Evolutionary conservation across 2,329 filamentous ascomycete species (phyloP), one percentile per base, ranked within the genome.

Genomic region (Gliomastix tumulicola): DNA sequence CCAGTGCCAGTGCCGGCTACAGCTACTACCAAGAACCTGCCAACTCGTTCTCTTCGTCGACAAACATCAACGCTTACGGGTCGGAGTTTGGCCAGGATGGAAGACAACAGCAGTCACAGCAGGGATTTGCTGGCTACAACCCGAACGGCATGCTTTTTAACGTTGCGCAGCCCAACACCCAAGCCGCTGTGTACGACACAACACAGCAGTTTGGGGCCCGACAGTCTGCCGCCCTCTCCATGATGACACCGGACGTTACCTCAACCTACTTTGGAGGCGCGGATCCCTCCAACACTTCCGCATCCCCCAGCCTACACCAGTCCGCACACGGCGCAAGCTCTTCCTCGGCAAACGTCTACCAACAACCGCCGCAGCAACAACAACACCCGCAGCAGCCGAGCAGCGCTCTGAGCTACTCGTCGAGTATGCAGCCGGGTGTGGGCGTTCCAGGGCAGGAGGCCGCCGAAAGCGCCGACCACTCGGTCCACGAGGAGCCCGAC

Each of bases 161-260:
- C 64, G 82, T 89, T 51, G 68, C 73, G 54, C 79, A 81, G 56
- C 67, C 78, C 51, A 68, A 66, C 43, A 64, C 70, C 45, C 75
- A 77, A 62, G 68, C 66, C 63, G 59, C 76, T 66, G 69, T 82
- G 63, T 94, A 94, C 66, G 84, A 90, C 60, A 67, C 78, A 54
- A 67, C 78, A 54, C 77, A 81, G 56, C 82, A 82, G 55, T 94
- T 88, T 66, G 74, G 81, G 53, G 68, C 79, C 49, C 81, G 84
- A 67, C 84, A 88, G 55, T 76, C 82, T 63, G 78, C 83, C 70
- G 77, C 75, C 42, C 76, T 92, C 64, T 84, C 88, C 57, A 84
- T 88, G 64, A 69, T 77, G 57, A 46, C 55, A 27, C 54, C 55
- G 7, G 58, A 62, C 35, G 56, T 60, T 34, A 48, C 82, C 55